These are phyloP conservation scores for Globisporangium emineosum DNA, from an alignment of 352 stramenopile species.

Conservation along the genomic window DNA sequence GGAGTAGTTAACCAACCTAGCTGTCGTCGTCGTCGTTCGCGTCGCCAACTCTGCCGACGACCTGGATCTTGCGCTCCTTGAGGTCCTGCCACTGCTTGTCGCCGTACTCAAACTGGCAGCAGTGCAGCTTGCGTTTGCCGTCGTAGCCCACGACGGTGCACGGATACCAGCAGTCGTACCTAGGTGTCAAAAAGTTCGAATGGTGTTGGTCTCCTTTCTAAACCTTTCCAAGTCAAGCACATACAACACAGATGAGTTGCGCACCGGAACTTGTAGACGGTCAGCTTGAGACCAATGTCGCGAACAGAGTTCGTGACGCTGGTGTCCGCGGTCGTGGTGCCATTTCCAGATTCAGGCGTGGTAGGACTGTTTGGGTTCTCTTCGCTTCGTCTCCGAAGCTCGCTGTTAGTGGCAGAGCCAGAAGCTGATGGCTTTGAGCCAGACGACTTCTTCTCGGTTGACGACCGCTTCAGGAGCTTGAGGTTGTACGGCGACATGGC, in stretches of 20 bases:
- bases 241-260: too few species aligned
- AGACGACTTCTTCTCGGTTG: constrained; percentile 17
- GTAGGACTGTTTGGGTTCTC: constrained; percentile 3
- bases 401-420: background rate
- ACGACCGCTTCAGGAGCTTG: constrained; percentile 18
- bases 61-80: constrained; percentile 40
- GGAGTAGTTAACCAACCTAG: too few species aligned
- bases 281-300: constrained; percentile 63
- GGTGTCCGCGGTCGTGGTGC: background rate
- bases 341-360: background rate
- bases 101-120: constrained; percentile 76
- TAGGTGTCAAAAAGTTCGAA: too few species aligned
- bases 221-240: too few species aligned
- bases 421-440: background rate
- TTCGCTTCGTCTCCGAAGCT: background rate
- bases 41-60: constrained; percentile 29
- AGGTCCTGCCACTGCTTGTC: constrained; percentile 83
- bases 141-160: constrained; percentile 77
- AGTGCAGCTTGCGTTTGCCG: constrained; percentile 65
- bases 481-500: constrained; percentile 54
- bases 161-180: constrained; percentile 82
- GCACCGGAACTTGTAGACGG: constrained; percentile 68
- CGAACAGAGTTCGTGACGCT: constrained; percentile 43
- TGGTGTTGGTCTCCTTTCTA: too few species aligned
- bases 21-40: background rate